A percentile compares a stretch with the other conserved stretches of the same genome.
Evolutionary conservation across 176 grass and related monocot genomes (phyloP).

Genomic region (Panicum miliaceum): DNA sequence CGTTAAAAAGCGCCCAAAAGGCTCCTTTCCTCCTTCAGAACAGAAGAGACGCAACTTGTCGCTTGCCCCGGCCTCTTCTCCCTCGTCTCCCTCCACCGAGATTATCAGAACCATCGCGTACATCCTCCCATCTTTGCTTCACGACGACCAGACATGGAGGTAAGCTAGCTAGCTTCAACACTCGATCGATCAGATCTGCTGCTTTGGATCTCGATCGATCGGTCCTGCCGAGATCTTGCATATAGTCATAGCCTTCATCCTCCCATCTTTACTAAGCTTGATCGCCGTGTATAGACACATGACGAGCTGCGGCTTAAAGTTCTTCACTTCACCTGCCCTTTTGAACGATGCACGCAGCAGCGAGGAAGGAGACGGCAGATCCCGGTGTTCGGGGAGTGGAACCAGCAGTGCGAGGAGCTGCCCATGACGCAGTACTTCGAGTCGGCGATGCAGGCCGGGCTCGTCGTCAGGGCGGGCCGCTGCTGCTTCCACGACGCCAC

Average conservation of each 20-base stretch:
- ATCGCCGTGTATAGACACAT: too few relatives aligned
- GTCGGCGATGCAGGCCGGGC: conserved; percentile 48
- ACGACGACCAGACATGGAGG: conserved; percentile 28
- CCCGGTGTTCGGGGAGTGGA: conserved; percentile 62
- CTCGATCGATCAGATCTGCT: background rate
- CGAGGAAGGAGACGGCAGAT: conserved; percentile 38
- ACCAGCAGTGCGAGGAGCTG: conserved; percentile 54
- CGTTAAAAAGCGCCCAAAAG: conserved; percentile 38
- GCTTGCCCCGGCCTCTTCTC: background rate
- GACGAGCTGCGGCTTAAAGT: too few relatives aligned
- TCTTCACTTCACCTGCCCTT: background rate
- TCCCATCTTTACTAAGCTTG: too few relatives aligned
- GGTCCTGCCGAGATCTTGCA: background rate
- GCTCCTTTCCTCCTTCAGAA: background rate
- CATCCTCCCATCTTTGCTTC: background rate
- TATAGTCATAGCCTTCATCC: too few relatives aligned
- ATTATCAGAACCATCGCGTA: too few relatives aligned
- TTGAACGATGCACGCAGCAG: conserved; percentile 22
- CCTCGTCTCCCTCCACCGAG: background rate
- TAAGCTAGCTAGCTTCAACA: background rate
- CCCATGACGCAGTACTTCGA: conserved; percentile 49
- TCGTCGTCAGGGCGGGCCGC: conserved; percentile 22
- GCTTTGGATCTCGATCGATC: background rate
- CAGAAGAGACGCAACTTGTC: background rate
- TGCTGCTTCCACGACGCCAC: background rate